Evolutionary conservation across 148 eudicot species (phyloP), one percentile per base, ranked within the genome.

Genomic region (Mesembryanthemum crystallinum): DNA sequence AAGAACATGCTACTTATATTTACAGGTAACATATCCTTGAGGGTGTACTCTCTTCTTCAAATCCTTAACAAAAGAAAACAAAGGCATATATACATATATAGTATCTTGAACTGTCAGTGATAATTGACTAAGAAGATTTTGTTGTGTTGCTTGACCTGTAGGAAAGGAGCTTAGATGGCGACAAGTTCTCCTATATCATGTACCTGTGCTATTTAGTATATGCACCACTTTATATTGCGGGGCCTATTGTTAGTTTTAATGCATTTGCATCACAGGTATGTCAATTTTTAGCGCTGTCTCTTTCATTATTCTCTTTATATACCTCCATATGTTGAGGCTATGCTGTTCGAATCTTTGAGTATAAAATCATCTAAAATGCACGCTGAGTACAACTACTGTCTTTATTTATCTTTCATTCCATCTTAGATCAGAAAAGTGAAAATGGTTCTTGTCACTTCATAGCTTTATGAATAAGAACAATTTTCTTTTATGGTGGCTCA

Each of bases 151-250:
- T 73, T 73, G 27, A 18, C 79, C 67, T 84, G 74, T 79, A 94
- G 98, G 97, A 92, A 83, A 92, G 86, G 82, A 87, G 89, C 74
- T 66, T 90, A 30, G 84, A 83, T 74, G 69, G 72, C 68, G 90
- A 80, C 71, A 87, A 86, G 78, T 92, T 84, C 82, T 88, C 91
- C 28, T 92, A 86, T 64, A 58, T 66, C 78, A 79, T 87, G 78
- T 94, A 94, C 83, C 79, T 94, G n/a, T 89, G 92, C 81, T 94
- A 92, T 85, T 77, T 94, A 85, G 67, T 85, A 20, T 94, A 92
- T 84, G 97, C 98, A 67, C 98, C 98, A 42, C 90, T 94, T 65
- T 94, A 94, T 77, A 94, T 94, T 76, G 98, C 97, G 47, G 98
- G 98, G 72, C 98, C 98, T 37, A 87, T 93, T 24, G 78, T 89